These are phyloP conservation scores for Cryomyces antarcticus DNA, from an alignment of 495 filamentous ascomycete species.

Conservation along the genomic window DNA sequence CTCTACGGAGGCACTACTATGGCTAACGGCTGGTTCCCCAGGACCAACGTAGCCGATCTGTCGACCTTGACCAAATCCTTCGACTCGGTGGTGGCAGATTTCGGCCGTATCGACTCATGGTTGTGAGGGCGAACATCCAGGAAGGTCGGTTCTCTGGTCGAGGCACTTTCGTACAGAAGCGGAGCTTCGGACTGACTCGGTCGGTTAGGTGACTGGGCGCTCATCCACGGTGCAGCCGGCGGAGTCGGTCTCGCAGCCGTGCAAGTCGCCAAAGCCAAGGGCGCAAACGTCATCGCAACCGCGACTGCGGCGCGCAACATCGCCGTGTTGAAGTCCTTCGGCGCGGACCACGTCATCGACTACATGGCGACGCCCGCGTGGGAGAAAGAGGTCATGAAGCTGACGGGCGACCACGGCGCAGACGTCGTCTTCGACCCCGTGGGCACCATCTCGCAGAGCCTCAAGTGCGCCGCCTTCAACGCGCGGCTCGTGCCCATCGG, in stretches of 20 bases:
- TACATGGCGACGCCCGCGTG: slow-evolving; percentile 24
- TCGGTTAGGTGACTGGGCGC: no score
- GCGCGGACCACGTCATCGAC: slow-evolving; percentile 25
- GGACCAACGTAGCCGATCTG: background rate
- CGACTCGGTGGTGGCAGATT: background rate
- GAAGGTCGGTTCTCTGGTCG: no score
- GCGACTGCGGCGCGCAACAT: no score
- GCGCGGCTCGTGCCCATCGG: slow-evolving; percentile 9
- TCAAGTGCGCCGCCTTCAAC: slow-evolving; percentile 7
- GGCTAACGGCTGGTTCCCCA: background rate
- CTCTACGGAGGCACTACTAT: no score
- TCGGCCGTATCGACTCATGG: background rate
- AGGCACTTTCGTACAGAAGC: no score
- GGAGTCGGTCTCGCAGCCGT: no score
- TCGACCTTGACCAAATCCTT: background rate
- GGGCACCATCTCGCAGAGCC: slow-evolving; percentile 24
- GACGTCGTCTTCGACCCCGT: slow-evolving; percentile 32
- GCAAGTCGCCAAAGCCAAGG: no score
- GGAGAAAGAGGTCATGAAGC: slow-evolving; percentile 20
- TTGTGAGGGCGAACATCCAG: no score
- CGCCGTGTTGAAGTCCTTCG: no score
- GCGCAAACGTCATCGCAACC: no score
- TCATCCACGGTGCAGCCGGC: no score
- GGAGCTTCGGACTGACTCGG: no score
- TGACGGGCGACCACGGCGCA: slow-evolving; percentile 19